Conservation (phyloP, 2,329 filamentous ascomycete species). For the Capronia epimyces region DNA sequence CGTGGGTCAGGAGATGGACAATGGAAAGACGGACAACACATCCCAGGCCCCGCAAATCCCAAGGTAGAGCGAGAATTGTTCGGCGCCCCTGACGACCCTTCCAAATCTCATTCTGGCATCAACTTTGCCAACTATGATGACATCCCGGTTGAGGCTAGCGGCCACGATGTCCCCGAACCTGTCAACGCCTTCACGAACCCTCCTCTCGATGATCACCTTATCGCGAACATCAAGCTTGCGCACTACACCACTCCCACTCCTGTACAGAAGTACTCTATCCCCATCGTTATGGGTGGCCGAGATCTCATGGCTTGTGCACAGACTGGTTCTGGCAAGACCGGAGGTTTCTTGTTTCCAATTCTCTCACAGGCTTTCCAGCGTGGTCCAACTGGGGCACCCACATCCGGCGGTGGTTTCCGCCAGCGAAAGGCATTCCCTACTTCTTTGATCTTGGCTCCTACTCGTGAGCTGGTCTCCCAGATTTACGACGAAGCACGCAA, state of each 20-base stretch:
- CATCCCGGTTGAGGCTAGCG: conserved; percentile 95
- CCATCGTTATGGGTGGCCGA: conserved; percentile 95
- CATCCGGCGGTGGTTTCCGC: conserved; percentile 69
- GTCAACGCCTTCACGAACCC: conserved; percentile 88
- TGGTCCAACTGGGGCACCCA: conserved; percentile 68
- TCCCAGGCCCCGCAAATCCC: conserved; percentile 80
- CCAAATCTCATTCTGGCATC: conserved; percentile 96
- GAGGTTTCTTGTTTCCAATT: conserved; percentile 98
- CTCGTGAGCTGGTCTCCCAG: conserved; percentile 96
- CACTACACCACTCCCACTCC: conserved; percentile 94
- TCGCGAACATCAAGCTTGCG: conserved; percentile 87
- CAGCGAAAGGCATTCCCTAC: conserved; percentile 98
- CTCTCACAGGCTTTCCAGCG: conserved; percentile 93
- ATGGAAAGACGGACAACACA: conserved; percentile 96
- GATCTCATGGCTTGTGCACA: conserved; percentile 99
- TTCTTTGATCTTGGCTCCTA: conserved; percentile 89
- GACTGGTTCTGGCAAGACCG: conserved; percentile 99
- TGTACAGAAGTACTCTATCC: conserved; percentile 98
- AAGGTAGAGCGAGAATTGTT: conserved; percentile 94
- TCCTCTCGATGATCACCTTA: conserved; percentile 87
- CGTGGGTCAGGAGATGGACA: conserved; percentile 89
- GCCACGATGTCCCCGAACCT: conserved; percentile 85
- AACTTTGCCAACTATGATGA: conserved; percentile 99
- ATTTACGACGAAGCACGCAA: conserved; percentile 98
- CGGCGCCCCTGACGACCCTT: conserved; percentile 80